Base-by-base conservation (phyloP, 2,329 filamentous ascomycete species). In the Clonostachys rosea region DNA sequence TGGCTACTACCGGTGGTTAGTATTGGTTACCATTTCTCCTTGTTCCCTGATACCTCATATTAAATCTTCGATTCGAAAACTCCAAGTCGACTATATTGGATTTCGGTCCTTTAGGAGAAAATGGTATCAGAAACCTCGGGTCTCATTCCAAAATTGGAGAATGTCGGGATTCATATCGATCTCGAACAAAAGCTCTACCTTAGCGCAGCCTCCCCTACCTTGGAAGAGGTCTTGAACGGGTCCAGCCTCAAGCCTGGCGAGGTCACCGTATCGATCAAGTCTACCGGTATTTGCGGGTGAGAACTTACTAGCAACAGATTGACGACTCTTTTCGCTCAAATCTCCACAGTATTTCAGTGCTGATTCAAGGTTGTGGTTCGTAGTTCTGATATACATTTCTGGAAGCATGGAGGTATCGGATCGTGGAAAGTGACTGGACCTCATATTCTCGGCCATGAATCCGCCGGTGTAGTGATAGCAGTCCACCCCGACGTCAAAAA, bases 361-460 rank as follows among this genome's bases (percentile, higher is more conserved):
- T 30, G 3, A 30, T 10, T 30, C 9, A 30, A 30, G 24, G 24
- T 30, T 30, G 24, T n/a, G n/a, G n/a, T 30, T 30, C 9, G 17
- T 14, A 39, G 36, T n/a, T 39, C 82, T 1, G 83, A 87, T 55
- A 76, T 87, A 52, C 83, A 87, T 59, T 83, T 86, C 54, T 87
- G 83, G 83, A 81, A 82, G 54, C 68, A 71, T 1, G 84, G 84
- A 20, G 66, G 74, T 12, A 87, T 87, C 55, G 84, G 84, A 3
- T 71, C 75, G 3, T 69, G 87, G 3, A 72, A 79, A 2, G 76
- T 87, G 11, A 74, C 82, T 49, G 76, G 77, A 17, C 79, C 84
- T 53, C 83, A 80, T 55, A 83, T 85, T 45, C 71, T 86, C 40
- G 82, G 83, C 17, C 83, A 86, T 52, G 83, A 87, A 61, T 80